A percentile compares a stretch with the other conserved stretches of the same genome.
These are phyloP conservation scores for Xylaria intraflava DNA, from an alignment of 495 filamentous ascomycete genomes.

Conservation along the genomic window DNA sequence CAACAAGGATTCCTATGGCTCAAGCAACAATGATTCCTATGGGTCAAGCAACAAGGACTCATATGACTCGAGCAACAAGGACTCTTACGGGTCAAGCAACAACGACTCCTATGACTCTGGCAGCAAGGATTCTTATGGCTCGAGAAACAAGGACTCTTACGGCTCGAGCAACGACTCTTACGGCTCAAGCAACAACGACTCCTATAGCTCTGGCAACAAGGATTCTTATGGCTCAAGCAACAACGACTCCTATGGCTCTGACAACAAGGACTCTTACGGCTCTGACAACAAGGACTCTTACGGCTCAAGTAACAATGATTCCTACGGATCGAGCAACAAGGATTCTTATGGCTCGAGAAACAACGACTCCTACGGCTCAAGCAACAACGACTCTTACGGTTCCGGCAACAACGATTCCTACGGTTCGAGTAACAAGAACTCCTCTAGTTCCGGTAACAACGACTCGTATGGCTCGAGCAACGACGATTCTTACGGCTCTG, in stretches of 20 bases:
- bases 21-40: conserved; percentile 13
- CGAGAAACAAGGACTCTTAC: conserved; percentile 8
- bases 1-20: conserved; percentile 17
- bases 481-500: conserved; percentile 21
- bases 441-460: conserved; percentile 2
- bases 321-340: conserved; percentile 18
- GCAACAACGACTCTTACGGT: conserved; percentile 25
- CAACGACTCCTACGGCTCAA: conserved; percentile 20
- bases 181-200: conserved; percentile 25
- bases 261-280: conserved; percentile 17
- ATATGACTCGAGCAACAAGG: conserved; percentile 27
- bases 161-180: conserved; percentile 18
- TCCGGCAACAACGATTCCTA: conserved; percentile 15
- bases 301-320: conserved; percentile 14
- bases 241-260: conserved; percentile 7
- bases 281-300: conserved; percentile 25
- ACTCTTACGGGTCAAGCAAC: conserved; percentile 14
- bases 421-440: conserved; percentile 14
- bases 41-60: conserved; percentile 11
- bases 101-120: conserved; percentile 17
- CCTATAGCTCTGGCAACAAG: conserved; percentile 14
- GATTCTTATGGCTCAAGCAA: conserved; percentile 19
- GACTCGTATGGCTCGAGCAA: conserved; percentile 23
- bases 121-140: too few species aligned
- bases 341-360: conserved; percentile 6